Conservation (phyloP, 306 rosid genomes). For the Ziziphus jujuba region DNA sequence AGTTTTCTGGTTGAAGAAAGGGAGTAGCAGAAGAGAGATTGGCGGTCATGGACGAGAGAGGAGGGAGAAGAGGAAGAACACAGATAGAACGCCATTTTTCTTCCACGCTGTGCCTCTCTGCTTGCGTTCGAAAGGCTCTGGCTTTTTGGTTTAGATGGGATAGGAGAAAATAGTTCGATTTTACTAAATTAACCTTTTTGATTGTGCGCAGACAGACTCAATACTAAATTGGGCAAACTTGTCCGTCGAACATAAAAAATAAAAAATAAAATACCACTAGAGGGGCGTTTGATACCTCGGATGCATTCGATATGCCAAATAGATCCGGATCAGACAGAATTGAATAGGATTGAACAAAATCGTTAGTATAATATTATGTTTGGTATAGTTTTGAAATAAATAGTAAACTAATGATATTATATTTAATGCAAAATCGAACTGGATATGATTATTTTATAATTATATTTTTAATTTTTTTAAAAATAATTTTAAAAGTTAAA, state of each 20-base stretch:
- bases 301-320: too few relatives aligned
- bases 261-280: too few relatives aligned
- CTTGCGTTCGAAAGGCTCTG: background rate
- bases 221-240: background rate
- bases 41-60: conserved; percentile 51
- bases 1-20: conserved; percentile 26
- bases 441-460: too few relatives aligned
- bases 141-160: background rate
- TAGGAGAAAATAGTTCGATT: background rate
- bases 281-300: too few relatives aligned
- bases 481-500: too few relatives aligned
- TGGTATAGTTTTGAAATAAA: too few relatives aligned
- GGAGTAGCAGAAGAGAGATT: conserved; percentile 31
- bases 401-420: too few relatives aligned
- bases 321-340: too few relatives aligned
- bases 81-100: conserved; percentile 67
- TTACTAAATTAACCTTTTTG: conserved; percentile 12
- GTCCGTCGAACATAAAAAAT: background rate
- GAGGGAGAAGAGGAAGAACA: conserved; percentile 54
- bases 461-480: too few relatives aligned
- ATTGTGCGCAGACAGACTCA: background rate
- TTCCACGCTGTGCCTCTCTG: background rate
- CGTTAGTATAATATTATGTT: too few relatives aligned
- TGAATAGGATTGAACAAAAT: too few relatives aligned
- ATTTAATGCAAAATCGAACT: too few relatives aligned